Base-by-base conservation (phyloP, 192 early-diverging fungal genomes). In the Coemansia sp. region DNA sequence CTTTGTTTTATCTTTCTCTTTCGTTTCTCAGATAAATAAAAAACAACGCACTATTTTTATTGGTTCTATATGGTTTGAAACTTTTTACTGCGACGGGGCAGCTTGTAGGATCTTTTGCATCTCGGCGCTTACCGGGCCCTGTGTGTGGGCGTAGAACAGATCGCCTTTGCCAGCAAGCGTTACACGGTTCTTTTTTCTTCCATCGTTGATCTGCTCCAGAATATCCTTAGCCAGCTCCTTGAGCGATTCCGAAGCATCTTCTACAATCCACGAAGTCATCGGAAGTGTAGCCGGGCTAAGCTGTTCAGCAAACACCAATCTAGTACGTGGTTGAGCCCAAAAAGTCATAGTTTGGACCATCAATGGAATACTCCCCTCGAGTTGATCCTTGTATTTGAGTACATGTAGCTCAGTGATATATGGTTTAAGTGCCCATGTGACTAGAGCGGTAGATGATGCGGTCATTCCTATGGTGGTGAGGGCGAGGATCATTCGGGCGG, bases 381-480 rank as follows among this genome's bases (percentile, higher is more conserved):
- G 48, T 8, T 36, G 16, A 17, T 20, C 50, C 17, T 5, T 8
- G 4, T 12, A 16, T 4, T 45, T 3, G 12, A 45, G 5, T 8
- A 70, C 40, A 18, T 45, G 48, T 0, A 81, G 54, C 5, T 60
- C 42, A 3, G 68, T 70, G 6, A 82, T 68, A 31, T 82, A 82
- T 0, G 79, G 71, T 4, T 62, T 57, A 11, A 82, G 61, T 1
- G 74, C 73, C 79, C 79, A 82, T 0, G 79, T 51, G 1, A 71
- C 68, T 8, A 82, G 25, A 0, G 56, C 67, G 0, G 79, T 82
- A 2, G 79, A 82, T 20, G 79, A 73, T 0, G 64, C 74, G 5
- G 79, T 82, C 79, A 76, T 82, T 0, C 73, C 79, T 10, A 82
- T 18, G 0, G 79, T 82, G 5, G 79, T 82, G 1, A 49, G 1